Percentiles rank a stretch among this genome's conserved stretches.
Evolutionary conservation across 2,329 filamentous ascomycete genomes (phyloP).

Genomic region (Epichloe aotearoae): DNA sequence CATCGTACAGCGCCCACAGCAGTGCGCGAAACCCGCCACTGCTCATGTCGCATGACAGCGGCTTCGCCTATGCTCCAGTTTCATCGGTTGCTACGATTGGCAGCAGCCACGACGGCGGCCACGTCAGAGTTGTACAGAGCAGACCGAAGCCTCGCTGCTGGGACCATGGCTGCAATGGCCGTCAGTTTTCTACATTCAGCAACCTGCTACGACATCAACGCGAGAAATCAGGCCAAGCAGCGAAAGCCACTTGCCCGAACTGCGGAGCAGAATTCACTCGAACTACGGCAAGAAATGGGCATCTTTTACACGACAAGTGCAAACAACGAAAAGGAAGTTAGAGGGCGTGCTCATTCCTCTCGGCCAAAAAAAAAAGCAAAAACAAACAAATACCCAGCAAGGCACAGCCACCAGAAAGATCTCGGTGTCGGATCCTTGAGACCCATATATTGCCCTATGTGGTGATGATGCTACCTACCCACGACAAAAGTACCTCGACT

Average conservation of each 20-base stretch:
- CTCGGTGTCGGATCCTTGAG: not conserved
- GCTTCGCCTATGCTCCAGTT: slow-evolving; percentile 30
- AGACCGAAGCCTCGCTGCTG: slow-evolving; percentile 92
- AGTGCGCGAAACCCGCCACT: slow-evolving; percentile 28
- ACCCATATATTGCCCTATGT: not conserved
- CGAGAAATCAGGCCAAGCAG: slow-evolving; percentile 83
- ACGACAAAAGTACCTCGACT: not conserved
- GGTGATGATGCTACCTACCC: not conserved
- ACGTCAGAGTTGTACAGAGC: slow-evolving; percentile 59
- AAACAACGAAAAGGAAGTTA: slow-evolving; percentile 42
- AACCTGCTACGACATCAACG: slow-evolving; percentile 85
- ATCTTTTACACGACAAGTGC: slow-evolving; percentile 79
- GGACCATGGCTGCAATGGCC: slow-evolving; percentile 93
- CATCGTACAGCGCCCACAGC: slow-evolving; percentile 2
- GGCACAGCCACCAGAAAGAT: not conserved
- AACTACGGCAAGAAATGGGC: slow-evolving; percentile 77
- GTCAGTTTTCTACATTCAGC: slow-evolving; percentile 93
- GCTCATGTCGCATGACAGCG: slow-evolving; percentile 22
- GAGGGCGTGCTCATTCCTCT: not conserved
- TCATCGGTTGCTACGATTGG: slow-evolving; percentile 24
- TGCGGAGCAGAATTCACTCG: slow-evolving; percentile 90
- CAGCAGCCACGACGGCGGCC: slow-evolving; percentile 26
- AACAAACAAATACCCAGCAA: not conserved
- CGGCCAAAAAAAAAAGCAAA: not conserved
- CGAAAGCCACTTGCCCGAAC: slow-evolving; percentile 79